phyloP scores from a whole-genome alignment of 2,329 filamentous ascomycete genomes.

The Teratosphaeria pseudoeucalypti region DNA sequence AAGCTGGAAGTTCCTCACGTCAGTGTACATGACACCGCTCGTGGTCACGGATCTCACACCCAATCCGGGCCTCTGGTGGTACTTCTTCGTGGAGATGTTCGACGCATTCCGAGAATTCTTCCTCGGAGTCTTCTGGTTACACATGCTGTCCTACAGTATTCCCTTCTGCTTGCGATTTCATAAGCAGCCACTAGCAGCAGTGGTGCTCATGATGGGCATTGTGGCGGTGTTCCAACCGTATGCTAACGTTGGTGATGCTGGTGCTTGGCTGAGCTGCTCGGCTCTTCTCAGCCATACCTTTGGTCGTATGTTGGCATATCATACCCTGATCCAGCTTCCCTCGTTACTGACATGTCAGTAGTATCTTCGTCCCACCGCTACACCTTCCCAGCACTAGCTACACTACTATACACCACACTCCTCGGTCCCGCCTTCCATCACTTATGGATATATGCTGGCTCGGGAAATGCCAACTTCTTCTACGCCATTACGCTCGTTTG shows the following conservation, averaged over 20 bases:
- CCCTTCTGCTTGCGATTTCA: constrained; percentile 75
- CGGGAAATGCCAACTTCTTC: constrained; percentile 98
- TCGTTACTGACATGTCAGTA: constrained; percentile 19
- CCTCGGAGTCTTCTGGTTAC: constrained; percentile 94
- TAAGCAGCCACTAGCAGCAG: constrained; percentile 74
- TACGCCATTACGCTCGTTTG: constrained; percentile 98
- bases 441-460: constrained; percentile 95
- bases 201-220: constrained; percentile 75
- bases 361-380: constrained; percentile 65
- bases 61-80: constrained; percentile 97
- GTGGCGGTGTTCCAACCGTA: constrained; percentile 97
- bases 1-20: constrained; percentile 78
- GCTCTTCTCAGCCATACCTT: constrained; percentile 87
- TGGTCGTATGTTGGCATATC: constrained; percentile 47
- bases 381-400: constrained; percentile 73
- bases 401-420: constrained; percentile 76
- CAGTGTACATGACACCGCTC: constrained; percentile 88
- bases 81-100: constrained; percentile 99
- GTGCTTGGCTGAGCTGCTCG: constrained; percentile 71
- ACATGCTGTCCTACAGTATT: constrained; percentile 80
- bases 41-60: constrained; percentile 86
- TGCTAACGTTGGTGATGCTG: constrained; percentile 81
- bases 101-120: constrained; percentile 97
- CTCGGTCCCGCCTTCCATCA: constrained; percentile 93
- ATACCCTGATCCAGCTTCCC: neutral